phyloP scores from a whole-genome alignment of 192 early-diverging fungal species.

The Coemansia sp. region DNA sequence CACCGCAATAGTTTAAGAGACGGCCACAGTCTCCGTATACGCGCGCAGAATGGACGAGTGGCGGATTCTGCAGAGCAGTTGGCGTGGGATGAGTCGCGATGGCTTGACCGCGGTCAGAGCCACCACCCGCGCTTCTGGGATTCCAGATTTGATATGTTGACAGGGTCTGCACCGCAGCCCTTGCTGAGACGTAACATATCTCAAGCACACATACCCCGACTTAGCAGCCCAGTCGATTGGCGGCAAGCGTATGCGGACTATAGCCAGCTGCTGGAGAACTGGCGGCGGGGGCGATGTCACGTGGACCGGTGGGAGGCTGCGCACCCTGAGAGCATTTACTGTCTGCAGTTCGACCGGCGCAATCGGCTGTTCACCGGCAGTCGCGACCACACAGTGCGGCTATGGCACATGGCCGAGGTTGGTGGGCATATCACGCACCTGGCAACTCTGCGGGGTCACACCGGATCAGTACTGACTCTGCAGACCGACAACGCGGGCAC shows the following conservation, averaged over 20 bases:
- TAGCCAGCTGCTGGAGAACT: slow-evolving; percentile 65
- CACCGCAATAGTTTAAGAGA: neutral
- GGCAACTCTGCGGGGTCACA: slow-evolving; percentile 68
- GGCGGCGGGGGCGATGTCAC: slow-evolving; percentile 64
- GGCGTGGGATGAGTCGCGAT: neutral
- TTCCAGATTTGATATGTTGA: neutral
- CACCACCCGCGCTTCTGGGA: neutral
- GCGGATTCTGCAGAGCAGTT: neutral
- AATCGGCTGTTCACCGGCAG: slow-evolving; percentile 70
- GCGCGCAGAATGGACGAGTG: neutral
- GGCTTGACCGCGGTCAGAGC: neutral
- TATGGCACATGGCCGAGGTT: slow-evolving; percentile 72
- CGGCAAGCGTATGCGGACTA: slow-evolving; percentile 70
- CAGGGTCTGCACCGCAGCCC: neutral
- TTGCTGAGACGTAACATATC: neutral
- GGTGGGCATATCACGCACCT: slow-evolving; percentile 44
- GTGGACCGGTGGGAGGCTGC: slow-evolving; percentile 63
- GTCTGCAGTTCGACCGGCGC: slow-evolving; percentile 69
- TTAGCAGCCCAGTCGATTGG: slow-evolving; percentile 62
- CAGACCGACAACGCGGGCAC: slow-evolving; percentile 66
- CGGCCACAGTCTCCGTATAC: neutral
- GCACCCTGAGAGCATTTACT: slow-evolving; percentile 86
- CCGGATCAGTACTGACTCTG: slow-evolving; percentile 80
- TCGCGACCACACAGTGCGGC: slow-evolving; percentile 67
- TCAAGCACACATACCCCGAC: neutral